Conservation (phyloP, 2,329 filamentous ascomycete species). For the Penicillium sp. region DNA sequence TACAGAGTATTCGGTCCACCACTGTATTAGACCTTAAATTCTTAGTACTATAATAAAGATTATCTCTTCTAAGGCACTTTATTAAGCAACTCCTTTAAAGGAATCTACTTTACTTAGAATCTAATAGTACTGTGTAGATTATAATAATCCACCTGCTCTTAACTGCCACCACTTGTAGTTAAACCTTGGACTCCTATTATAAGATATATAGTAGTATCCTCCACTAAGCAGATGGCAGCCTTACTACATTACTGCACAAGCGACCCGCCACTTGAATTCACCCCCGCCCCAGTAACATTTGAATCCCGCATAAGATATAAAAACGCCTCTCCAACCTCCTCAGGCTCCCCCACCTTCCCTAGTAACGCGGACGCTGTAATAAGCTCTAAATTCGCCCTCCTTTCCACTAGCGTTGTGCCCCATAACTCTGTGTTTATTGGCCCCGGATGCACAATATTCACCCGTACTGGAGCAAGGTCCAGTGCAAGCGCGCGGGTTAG, state of each 20-base stretch:
- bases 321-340: slow-evolving; percentile 55
- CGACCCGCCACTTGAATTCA: slow-evolving; percentile 45
- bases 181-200: too few species aligned
- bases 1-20: too few species aligned
- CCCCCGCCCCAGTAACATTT: slow-evolving; percentile 43
- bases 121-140: too few species aligned
- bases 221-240: too few species aligned
- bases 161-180: too few species aligned
- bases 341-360: slow-evolving; percentile 42
- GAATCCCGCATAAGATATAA: slow-evolving; percentile 48
- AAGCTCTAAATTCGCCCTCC: slow-evolving; percentile 22
- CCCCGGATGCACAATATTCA: slow-evolving; percentile 67
- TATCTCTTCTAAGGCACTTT: too few species aligned
- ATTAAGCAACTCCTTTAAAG: too few species aligned
- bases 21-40: too few species aligned
- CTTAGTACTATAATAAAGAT: too few species aligned
- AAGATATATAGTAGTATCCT: too few species aligned
- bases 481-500: slow-evolving; percentile 63
- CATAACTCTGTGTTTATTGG: slow-evolving; percentile 55
- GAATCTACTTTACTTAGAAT: too few species aligned
- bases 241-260: not conserved
- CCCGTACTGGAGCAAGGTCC: slow-evolving; percentile 66
- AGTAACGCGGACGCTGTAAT: slow-evolving; percentile 25
- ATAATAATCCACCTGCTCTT: too few species aligned
- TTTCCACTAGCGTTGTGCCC: slow-evolving; percentile 23